phyloP scores from a whole-genome alignment of 331 rosid genomes.

The Saraca asoca region DNA sequence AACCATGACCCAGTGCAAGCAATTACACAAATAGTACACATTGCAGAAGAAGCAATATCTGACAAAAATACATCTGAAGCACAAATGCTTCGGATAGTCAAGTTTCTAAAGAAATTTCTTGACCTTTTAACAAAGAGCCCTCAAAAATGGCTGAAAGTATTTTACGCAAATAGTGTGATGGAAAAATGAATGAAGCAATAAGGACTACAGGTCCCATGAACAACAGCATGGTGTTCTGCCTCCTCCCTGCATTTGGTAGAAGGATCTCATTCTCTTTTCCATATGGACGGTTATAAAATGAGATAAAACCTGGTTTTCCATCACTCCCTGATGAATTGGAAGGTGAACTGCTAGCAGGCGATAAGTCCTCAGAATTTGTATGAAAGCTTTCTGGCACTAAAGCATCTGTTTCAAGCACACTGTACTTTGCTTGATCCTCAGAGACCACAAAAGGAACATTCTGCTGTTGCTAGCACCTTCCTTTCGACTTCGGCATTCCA shows the following conservation, averaged over 20 bases:
- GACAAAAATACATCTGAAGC: conserved; percentile 12
- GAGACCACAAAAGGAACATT: conserved; percentile 61
- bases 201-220: conserved; percentile 85
- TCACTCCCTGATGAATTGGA: conserved; percentile 48
- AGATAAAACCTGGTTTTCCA: conserved; percentile 82
- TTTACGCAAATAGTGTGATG: conserved; percentile 86
- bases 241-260: conserved; percentile 43
- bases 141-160: conserved; percentile 76
- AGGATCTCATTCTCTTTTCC: conserved; percentile 46
- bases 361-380: conserved; percentile 40
- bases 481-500: conserved; percentile 44
- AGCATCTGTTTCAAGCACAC: conserved; percentile 47
- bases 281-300: conserved; percentile 73
- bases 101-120: conserved; percentile 35
- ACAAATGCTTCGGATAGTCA: conserved; percentile 7
- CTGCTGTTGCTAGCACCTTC: conserved; percentile 48
- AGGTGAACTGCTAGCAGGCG: conserved; percentile 48
- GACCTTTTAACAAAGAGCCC: conserved; percentile 94
- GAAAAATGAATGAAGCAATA: conserved; percentile 91
- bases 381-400: conserved; percentile 47
- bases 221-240: conserved; percentile 69
- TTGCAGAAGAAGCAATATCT: conserved; percentile 26
- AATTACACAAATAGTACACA: background rate
- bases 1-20: background rate
- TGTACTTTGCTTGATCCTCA: conserved; percentile 57